Conservation (phyloP, 306 rosid species). For the Pterocarpus santalinus region DNA sequence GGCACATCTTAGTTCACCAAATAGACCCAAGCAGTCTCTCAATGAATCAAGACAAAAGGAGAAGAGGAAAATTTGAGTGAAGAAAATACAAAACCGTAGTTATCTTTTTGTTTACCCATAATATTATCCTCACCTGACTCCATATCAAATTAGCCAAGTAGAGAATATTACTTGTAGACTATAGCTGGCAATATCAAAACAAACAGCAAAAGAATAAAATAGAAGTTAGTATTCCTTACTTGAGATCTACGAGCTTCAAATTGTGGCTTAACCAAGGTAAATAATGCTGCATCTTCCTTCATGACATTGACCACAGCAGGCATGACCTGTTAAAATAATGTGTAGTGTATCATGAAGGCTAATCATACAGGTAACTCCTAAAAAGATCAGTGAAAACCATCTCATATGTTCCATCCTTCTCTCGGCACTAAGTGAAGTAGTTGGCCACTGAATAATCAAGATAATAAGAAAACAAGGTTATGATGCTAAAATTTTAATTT, state of each 20-base stretch:
- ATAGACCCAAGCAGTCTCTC: slow-evolving; percentile 19
- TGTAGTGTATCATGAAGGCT: slow-evolving; percentile 17
- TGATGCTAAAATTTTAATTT: neutral
- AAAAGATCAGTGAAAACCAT: slow-evolving; percentile 8
- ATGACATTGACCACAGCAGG: slow-evolving; percentile 87
- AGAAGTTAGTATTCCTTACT: slow-evolving; percentile 55
- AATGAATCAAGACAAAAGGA: slow-evolving; percentile 4
- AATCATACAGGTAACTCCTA: neutral
- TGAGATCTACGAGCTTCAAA: slow-evolving; percentile 93
- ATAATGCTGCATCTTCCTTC: slow-evolving; percentile 82
- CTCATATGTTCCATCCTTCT: neutral
- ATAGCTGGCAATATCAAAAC: slow-evolving; percentile 3
- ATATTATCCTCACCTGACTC: neutral
- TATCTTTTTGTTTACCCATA: neutral
- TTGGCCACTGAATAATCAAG: neutral
- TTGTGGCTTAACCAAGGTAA: slow-evolving; percentile 93
- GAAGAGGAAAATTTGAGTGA: neutral
- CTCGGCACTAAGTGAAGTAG: neutral
- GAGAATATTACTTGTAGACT: slow-evolving; percentile 9
- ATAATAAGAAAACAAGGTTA: neutral
- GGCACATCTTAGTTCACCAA: slow-evolving; percentile 1
- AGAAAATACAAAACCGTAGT: neutral
- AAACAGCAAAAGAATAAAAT: slow-evolving; percentile 6
- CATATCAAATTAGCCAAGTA: slow-evolving; percentile 8
- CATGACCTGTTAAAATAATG: slow-evolving; percentile 74